Conservation (phyloP, 768 basidiomycete species). For the Rhodocollybia butyracea region DNA sequence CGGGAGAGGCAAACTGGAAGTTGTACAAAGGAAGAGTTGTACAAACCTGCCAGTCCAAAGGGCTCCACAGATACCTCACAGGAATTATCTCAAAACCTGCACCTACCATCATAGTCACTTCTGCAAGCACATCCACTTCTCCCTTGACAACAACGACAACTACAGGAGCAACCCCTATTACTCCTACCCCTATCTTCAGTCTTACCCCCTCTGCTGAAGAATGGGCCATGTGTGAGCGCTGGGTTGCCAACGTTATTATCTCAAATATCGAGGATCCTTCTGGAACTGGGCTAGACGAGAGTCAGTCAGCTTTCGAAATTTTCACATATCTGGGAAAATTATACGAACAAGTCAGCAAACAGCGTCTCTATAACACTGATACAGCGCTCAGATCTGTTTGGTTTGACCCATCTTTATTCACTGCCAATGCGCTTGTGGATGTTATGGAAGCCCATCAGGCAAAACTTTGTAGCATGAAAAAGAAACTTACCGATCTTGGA, state of each 20-base stretch:
- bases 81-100: too few species aligned
- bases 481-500: neutral
- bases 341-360: neutral
- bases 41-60: too few species aligned
- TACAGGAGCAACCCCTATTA: too few species aligned
- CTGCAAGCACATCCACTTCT: too few species aligned
- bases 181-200: neutral
- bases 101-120: too few species aligned
- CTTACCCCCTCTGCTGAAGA: neutral
- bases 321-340: neutral
- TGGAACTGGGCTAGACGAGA: neutral
- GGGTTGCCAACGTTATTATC: neutral
- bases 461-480: neutral
- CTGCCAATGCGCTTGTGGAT: too few species aligned
- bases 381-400: neutral
- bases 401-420: too few species aligned
- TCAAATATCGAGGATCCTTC: neutral
- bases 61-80: too few species aligned
- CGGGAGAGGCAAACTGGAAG: too few species aligned
- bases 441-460: neutral
- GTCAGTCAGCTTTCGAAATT: neutral
- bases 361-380: neutral
- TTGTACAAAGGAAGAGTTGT: too few species aligned
- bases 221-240: neutral
- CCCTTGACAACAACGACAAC: too few species aligned